Evolutionary conservation across 306 rosid species (phyloP).

Genomic region (peach (Prunus persica)): DNA sequence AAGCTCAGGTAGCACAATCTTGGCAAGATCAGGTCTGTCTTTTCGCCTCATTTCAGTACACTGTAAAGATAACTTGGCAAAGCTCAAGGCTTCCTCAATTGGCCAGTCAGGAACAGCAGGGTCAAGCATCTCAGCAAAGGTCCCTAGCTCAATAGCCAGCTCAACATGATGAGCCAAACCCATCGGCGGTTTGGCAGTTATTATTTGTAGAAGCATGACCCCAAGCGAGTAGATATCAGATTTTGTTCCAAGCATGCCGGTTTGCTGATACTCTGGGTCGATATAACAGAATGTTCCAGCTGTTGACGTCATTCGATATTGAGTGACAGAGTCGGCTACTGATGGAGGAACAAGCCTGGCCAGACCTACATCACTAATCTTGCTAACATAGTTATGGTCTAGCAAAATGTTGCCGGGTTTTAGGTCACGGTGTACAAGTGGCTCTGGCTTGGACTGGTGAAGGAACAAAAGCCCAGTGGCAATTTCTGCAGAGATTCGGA

Average conservation of each 20-base stretch:
- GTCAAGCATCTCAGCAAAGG: constrained; percentile 62
- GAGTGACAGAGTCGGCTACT: constrained; percentile 60
- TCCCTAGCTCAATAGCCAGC: constrained; percentile 56
- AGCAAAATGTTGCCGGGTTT: no score
- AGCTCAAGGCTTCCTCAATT: constrained; percentile 51
- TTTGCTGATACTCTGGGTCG: constrained; percentile 87
- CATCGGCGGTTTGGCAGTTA: constrained; percentile 75
- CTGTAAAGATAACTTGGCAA: constrained; percentile 57
- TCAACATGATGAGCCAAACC: constrained; percentile 65
- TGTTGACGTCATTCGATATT: constrained; percentile 75
- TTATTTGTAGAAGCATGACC: constrained; percentile 64
- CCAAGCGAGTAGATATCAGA: constrained; percentile 79
- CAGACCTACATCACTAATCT: constrained; percentile 32
- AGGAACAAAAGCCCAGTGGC: constrained; percentile 79
- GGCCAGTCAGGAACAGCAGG: constrained; percentile 70
- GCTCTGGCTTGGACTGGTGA: constrained; percentile 47
- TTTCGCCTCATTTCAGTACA: constrained; percentile 75
- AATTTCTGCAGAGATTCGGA: constrained; percentile 75
- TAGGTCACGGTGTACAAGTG: no score
- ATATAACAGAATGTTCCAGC: constrained; percentile 91
- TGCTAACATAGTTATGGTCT: no score
- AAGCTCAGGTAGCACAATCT: constrained; percentile 56
- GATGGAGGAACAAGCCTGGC: constrained; percentile 86
- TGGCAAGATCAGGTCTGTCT: constrained; percentile 75
- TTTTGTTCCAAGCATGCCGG: constrained; percentile 72